Base-by-base conservation (phyloP, 495 filamentous ascomycete species). In the Tuber borchii region DNA sequence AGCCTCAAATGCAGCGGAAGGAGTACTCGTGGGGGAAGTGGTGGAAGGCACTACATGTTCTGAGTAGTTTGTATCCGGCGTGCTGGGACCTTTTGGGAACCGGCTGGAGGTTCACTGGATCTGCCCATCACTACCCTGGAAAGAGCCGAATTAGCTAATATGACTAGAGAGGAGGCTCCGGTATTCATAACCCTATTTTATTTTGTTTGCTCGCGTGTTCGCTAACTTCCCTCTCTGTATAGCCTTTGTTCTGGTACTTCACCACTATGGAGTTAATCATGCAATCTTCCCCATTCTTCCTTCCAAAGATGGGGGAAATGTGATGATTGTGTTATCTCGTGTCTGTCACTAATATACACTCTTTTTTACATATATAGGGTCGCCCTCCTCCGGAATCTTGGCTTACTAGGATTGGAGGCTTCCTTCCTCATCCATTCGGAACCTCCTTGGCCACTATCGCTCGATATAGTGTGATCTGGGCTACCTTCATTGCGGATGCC, bases 401-500 rank as follows among this genome's bases (percentile, higher is more conserved):
- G 81, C 78, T 83, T 46, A 79, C 71, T 43, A 83, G 76, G 10
- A 79, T 83, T 46, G 81, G 78, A 14, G 39, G 73, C 40, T 83
- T 83, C 72, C 68, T 83, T 8, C 82, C 82, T 16, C 76, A 70
- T n/a, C 78, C 81, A 8, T 76, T 83, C 37, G 75, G 79, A 40
- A 78, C 70, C 8, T 77, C 73, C n/a, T 70, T 83, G 40, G 77
- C 73, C 22, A 83, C 82, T 39, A 70, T 81, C n/a, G 79, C 82
- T 17, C 73, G 86, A 87, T n/a, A n/a, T 70, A 83, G 84, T 43
- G 81, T 85, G 39, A 87, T 88, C 74, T 86, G 81, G 76, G 83
- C 82, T 45, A 86, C 86, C 9, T 84, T 88, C 9, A 80, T 86
- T 46, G 82, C 78, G 26, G 86, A 88, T 76, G 86, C 85, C 34